Percentiles rank a stretch among this genome's conserved stretches.
phyloP scores from a whole-genome alignment of 2,329 filamentous ascomycete genomes.

The Ophiocordyceps sinensis region DNA sequence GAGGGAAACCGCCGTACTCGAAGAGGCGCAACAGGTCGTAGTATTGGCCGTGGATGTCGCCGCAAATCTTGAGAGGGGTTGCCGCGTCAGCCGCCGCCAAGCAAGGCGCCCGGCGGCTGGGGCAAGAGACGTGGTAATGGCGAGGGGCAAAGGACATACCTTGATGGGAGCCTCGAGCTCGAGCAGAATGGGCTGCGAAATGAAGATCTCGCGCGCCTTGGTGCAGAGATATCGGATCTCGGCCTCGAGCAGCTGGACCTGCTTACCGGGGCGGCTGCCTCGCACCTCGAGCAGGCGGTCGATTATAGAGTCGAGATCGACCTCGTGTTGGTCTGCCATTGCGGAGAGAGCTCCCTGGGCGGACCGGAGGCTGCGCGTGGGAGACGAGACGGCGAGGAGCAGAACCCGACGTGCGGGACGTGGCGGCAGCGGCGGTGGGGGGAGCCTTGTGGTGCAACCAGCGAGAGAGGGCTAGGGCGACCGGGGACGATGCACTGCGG shows the following conservation, averaged over 20 bases:
- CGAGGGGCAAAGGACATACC: constrained; percentile 38
- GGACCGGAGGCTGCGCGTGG: constrained; percentile 24
- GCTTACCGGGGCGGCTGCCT: constrained; percentile 94
- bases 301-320: constrained; percentile 99
- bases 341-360: constrained; percentile 20
- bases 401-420: constrained; percentile 14
- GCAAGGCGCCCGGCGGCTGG: background rate
- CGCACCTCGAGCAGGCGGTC: constrained; percentile 94
- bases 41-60: constrained; percentile 98
- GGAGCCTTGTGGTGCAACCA: constrained; percentile 8
- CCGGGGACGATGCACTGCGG: constrained; percentile 19
- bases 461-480: constrained; percentile 7
- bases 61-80: constrained; percentile 63
- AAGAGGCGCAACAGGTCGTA: constrained; percentile 95
- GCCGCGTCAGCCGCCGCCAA: constrained; percentile 3
- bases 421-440: constrained; percentile 12
- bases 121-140: background rate
- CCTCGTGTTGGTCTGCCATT: constrained; percentile 63
- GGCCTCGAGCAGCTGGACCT: constrained; percentile 89
- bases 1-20: constrained; percentile 96
- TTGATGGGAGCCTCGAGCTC: constrained; percentile 98
- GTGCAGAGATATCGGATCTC: constrained; percentile 97
- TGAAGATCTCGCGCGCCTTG: constrained; percentile 98
- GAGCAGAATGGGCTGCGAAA: constrained; percentile 93
- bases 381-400: constrained; percentile 10